Conservation (phyloP, 495 filamentous ascomycete species). For the Penicillium turbatum region DNA sequence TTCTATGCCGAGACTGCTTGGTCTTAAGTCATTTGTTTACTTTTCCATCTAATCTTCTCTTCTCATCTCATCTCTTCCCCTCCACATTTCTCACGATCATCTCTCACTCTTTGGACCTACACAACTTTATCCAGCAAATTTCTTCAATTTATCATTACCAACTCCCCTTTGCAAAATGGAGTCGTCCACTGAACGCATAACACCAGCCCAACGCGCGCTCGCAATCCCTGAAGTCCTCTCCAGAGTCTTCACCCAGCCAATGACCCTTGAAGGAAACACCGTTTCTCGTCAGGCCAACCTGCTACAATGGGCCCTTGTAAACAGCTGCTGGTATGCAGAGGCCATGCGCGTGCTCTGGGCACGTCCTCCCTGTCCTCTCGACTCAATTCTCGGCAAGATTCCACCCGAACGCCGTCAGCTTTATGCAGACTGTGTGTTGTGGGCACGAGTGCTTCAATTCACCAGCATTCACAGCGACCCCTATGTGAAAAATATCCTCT, state of each 20-base stretch:
- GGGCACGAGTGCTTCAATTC: background rate
- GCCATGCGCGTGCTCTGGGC: background rate
- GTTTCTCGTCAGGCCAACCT: background rate
- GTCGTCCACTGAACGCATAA: background rate
- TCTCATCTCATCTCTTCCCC: background rate
- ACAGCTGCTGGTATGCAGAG: background rate
- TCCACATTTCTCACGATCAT: background rate
- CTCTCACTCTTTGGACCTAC: background rate
- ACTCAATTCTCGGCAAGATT: background rate
- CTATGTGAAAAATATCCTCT: background rate
- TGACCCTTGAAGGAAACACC: background rate
- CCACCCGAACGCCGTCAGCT: background rate
- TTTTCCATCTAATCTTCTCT: too few species aligned
- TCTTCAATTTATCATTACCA: background rate
- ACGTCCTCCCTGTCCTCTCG: background rate
- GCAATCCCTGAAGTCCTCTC: background rate
- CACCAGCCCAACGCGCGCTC: background rate
- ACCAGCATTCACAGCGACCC: background rate
- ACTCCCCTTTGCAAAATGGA: background rate
- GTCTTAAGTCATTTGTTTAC: too few species aligned
- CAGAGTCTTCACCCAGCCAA: background rate
- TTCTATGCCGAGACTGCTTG: too few species aligned
- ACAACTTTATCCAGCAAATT: background rate
- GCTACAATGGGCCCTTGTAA: background rate
- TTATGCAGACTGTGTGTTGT: background rate